Evolutionary conservation across 2,329 filamentous ascomycete genomes (phyloP).

Genomic region (Leptographium procerum): DNA sequence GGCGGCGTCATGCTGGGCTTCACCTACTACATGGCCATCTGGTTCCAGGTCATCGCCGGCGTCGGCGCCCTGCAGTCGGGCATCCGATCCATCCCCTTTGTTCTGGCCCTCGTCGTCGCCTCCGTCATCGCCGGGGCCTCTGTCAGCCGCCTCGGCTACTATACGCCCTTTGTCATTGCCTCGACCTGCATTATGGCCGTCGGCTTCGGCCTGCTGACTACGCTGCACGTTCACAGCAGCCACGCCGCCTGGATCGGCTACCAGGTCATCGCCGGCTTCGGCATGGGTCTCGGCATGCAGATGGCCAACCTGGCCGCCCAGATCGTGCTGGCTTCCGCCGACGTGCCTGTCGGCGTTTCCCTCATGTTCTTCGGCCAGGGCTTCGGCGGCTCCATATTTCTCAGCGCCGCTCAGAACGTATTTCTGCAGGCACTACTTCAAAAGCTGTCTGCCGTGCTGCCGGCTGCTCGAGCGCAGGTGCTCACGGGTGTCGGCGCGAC

Average conservation of each 20-base stretch:
- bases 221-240: constrained; percentile 17
- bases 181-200: constrained; percentile 20
- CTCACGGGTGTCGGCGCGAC: constrained; percentile 9
- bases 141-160: constrained; percentile 19
- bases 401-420: neutral
- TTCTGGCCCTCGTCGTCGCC: constrained; percentile 16
- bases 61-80: constrained; percentile 20
- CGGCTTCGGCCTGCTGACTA: constrained; percentile 23
- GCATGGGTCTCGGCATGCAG: constrained; percentile 19
- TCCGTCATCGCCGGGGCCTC: constrained; percentile 14
- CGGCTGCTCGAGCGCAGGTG: neutral
- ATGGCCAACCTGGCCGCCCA: constrained; percentile 31
- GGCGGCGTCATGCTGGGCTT: constrained; percentile 27
- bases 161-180: constrained; percentile 21
- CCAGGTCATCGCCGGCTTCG: constrained; percentile 18
- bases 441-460: constrained; percentile 22
- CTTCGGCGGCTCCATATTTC: constrained; percentile 33
- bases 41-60: constrained; percentile 25
- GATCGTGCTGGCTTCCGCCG: constrained; percentile 28
- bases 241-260: constrained; percentile 22
- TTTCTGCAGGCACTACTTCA: constrained; percentile 15
- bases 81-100: constrained; percentile 20
- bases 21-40: constrained; percentile 22
- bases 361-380: constrained; percentile 6
- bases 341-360: constrained; percentile 26